Evolutionary conservation across 1,139 yeast species (phyloP).

Genomic region (Yamadazyma dushanensis): DNA sequence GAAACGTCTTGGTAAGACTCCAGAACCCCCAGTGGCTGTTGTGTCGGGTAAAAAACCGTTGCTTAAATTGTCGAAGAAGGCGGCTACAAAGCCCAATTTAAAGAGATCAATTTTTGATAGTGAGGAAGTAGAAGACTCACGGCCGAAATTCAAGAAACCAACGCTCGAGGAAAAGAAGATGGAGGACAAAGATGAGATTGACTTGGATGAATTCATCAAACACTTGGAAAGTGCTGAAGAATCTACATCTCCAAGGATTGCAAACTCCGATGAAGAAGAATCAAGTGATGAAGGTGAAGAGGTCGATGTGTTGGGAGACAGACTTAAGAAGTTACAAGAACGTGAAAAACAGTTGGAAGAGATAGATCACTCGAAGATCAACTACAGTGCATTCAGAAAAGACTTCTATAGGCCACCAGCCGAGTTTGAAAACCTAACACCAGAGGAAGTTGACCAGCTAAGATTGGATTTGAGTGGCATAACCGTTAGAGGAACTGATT

Average conservation of each 20-base stretch:
- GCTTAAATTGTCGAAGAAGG: slow-evolving; percentile 9
- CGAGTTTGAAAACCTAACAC: slow-evolving; percentile 47
- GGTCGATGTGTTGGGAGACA: slow-evolving; percentile 22
- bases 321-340: slow-evolving; percentile 33
- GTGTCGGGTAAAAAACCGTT: slow-evolving; percentile 9
- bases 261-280: too few species aligned
- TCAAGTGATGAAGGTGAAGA: too few species aligned
- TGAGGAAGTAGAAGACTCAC: slow-evolving; percentile 21
- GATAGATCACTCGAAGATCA: slow-evolving; percentile 47
- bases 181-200: slow-evolving; percentile 20
- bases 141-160: slow-evolving; percentile 30
- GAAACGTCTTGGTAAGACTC: slow-evolving; percentile 18
- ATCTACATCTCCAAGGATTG: background rate
- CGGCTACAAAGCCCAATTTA: background rate
- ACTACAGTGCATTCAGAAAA: slow-evolving; percentile 58
- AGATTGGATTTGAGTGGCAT: slow-evolving; percentile 63
- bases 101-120: slow-evolving; percentile 15
- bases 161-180: slow-evolving; percentile 11
- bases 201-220: slow-evolving; percentile 22
- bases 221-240: slow-evolving; percentile 4
- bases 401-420: slow-evolving; percentile 64
- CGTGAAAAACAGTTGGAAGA: slow-evolving; percentile 34
- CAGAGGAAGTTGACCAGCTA: slow-evolving; percentile 55
- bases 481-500: slow-evolving; percentile 55
- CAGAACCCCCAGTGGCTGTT: slow-evolving; percentile 2